Conservation (phyloP, 345 rosid genomes). For the Corymbia maculata region DNA sequence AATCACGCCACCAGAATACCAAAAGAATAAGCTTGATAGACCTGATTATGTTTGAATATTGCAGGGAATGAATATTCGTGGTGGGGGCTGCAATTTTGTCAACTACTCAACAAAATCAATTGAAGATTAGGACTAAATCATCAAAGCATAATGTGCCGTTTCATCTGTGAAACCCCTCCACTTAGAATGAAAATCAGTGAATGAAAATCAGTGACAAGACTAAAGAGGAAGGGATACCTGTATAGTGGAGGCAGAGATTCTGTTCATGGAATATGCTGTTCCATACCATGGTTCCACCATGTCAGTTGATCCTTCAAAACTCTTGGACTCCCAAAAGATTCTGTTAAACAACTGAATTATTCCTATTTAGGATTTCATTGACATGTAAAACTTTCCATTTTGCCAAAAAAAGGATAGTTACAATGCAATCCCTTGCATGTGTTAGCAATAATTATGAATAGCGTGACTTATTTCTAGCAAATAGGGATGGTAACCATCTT, state of each 20-base stretch:
- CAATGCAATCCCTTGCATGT: neutral
- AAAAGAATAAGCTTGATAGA: neutral
- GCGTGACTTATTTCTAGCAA: neutral
- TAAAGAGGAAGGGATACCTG: slow-evolving; percentile 30
- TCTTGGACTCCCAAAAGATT: slow-evolving; percentile 87
- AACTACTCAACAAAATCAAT: neutral
- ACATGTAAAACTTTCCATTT: neutral
- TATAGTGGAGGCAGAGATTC: slow-evolving; percentile 36
- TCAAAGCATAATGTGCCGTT: neutral
- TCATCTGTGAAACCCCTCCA: neutral
- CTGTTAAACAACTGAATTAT: slow-evolving; percentile 25
- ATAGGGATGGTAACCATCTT: neutral
- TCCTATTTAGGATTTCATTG: neutral
- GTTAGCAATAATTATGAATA: neutral
- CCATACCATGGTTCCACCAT: slow-evolving; percentile 89
- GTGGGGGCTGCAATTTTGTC: neutral
- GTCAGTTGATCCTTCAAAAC: slow-evolving; percentile 73
- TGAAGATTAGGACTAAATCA: neutral
- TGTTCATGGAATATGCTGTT: slow-evolving; percentile 68
- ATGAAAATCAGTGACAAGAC: neutral
- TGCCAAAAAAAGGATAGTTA: neutral
- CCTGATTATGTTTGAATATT: neutral
- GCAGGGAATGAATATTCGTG: neutral
- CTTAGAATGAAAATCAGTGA: neutral
- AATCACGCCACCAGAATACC: neutral